phyloP scores from a whole-genome alignment of 441 rosid genomes.

The Rhodomyrtus psidioides region DNA sequence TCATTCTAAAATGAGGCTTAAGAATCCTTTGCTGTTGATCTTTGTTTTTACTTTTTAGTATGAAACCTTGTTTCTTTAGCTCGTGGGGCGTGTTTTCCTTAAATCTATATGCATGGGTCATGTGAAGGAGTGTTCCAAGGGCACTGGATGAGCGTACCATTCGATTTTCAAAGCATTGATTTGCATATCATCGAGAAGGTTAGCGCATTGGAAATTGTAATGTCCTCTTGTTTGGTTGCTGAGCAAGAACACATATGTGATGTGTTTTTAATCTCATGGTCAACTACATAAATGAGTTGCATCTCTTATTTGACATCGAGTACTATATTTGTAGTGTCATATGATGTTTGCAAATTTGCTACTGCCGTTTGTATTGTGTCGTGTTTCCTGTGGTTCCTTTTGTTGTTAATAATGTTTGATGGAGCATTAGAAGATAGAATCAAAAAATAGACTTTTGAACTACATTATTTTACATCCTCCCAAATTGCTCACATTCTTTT shows the following conservation, averaged over 20 bases:
- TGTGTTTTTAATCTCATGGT: neutral
- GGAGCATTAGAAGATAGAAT: neutral
- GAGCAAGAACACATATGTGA: neutral
- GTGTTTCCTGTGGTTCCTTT: neutral
- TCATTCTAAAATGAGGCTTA: neutral
- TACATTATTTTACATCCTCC: neutral
- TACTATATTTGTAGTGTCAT: neutral
- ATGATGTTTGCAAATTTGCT: neutral
- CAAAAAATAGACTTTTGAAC: neutral
- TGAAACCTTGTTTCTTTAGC: neutral
- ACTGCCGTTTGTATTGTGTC: neutral
- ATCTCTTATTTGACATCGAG: neutral
- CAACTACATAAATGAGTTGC: neutral
- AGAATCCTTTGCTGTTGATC: neutral
- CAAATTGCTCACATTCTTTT: neutral
- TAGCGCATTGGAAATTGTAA: neutral
- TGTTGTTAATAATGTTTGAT: neutral
- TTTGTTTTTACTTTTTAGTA: neutral
- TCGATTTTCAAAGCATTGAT: neutral
- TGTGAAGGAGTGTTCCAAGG: neutral
- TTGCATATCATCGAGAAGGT: neutral
- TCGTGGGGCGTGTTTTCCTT: too few relatives aligned
- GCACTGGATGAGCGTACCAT: neutral
- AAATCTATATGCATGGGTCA: neutral
- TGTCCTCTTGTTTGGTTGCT: neutral